Evolutionary conservation across 345 rosid species (phyloP), one percentile per base, ranked within the genome.

Genomic region (Noccaea caerulescens): DNA sequence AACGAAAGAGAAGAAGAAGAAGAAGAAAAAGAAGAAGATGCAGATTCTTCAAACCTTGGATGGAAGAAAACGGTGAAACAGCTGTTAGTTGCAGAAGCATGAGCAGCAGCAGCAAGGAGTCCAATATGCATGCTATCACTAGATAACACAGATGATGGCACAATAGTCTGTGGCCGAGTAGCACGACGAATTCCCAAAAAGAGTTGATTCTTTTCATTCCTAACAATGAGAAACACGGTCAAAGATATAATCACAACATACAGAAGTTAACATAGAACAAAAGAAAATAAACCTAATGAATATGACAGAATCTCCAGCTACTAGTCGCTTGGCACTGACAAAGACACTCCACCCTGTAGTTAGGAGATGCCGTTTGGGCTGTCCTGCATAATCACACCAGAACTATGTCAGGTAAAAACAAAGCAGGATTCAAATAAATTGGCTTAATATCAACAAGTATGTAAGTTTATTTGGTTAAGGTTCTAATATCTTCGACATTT

Each of bases 61-160:
- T 81, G 80, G 36, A 71, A 81, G 76, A 81, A 81, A 34, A 81
- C 69, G 8, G 82, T 81, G 20, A 77, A 81, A 66, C 82, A 78
- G 63, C 84, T 81, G 66, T 81, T 78, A 52, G 84, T 81, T 38
- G 84, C 81, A 57, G 82, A 80, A 52, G 82, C 84, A 64, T 78
- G 84, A 68, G 84, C 84, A 50, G 84, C 84, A 58, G 84, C 82
- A 75, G 84, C 84, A 54, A 81, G 84, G 54, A 81, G 84, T 41
- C 84, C 84, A 47, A 81, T 78, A 72, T 81, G 84, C 84, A 81
- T 81, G 71, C 82, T 78, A 59, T 81, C 84, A 78, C 84, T 81
- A 18, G 84, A 77, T 63, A 81, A 67, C 36, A 81, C 84, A 34
- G 84, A 81, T 27, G 84, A 81, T 16, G 84, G 82, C 69, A 78